Conservation (phyloP, 352 stramenopile species). For the Saprolegnia parasitica region DNA sequence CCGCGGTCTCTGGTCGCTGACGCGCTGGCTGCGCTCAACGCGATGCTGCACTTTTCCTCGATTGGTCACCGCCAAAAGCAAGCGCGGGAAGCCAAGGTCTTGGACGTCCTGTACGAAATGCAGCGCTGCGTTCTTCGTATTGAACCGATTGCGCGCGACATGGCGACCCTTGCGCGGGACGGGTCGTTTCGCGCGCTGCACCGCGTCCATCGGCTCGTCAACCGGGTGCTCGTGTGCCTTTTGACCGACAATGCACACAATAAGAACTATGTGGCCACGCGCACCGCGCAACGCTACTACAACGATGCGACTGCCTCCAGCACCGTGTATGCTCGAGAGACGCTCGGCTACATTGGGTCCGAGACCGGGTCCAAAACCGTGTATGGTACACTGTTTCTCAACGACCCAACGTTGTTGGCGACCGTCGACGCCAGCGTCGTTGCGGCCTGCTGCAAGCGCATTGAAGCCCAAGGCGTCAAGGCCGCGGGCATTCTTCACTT, state of each 20-base stretch:
- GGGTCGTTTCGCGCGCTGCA: background rate
- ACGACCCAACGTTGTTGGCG: conserved; percentile 5
- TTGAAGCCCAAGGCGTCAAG: conserved; percentile 10
- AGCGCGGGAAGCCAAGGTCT: conserved; percentile 22
- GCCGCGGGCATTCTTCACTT: conserved; percentile 14
- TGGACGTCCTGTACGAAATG: conserved; percentile 25
- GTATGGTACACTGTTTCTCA: background rate
- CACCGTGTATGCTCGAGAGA: conserved; percentile 10
- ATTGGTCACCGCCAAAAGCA: background rate
- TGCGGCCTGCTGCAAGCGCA: background rate
- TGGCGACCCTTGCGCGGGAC: background rate
- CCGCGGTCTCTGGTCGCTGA: background rate
- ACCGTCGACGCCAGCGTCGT: conserved; percentile 2
- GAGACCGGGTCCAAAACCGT: conserved; percentile 22
- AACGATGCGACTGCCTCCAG: background rate
- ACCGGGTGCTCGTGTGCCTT: background rate
- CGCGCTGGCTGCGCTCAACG: background rate
- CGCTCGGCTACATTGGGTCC: conserved; percentile 4
- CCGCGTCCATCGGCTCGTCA: conserved; percentile 14
- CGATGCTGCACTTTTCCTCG: background rate
- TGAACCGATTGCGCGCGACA: background rate
- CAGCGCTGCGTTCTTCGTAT: background rate
- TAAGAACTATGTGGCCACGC: conserved; percentile 23
- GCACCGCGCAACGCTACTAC: background rate
- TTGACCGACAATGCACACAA: conserved; percentile 9